Base-by-base conservation (phyloP, 2,329 filamentous ascomycete genomes). In the Juglanconis oblonga region DNA sequence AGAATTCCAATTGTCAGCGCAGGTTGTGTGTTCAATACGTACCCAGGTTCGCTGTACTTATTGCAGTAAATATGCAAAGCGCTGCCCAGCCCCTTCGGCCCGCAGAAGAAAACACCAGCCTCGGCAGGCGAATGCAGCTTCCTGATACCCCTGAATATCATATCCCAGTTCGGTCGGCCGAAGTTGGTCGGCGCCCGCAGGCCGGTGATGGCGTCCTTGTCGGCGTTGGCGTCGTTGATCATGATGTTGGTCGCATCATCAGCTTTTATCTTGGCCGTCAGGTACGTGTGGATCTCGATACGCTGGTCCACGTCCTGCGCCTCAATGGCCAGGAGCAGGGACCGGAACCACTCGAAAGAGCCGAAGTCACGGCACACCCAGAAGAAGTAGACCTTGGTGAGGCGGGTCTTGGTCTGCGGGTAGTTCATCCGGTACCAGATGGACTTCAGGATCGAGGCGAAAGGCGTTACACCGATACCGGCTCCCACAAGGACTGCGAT, bases 381-480 rank as follows among this genome's bases (percentile, higher is more conserved):
- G 83, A 95, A 92, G 79, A 95, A 95, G 79, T 95, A 96, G 31
- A 96, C 90, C 74, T 95, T 96, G 69, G 87, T 83, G 48, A 96
- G 81, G 4, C 90, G 82, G 3, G 90, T 93, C 77, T 89, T 89
- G 74, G 88, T 85, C 72, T 91, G 87, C 3, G 89, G 89, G 75
- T 91, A 93, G 81, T 92, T 94, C 88, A 94, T 92, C 53, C 91
- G 86, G 79, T 95, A 96, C 91, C 91, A 96, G 76, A 96, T 94
- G 56, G 89, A 92, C 80, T 96, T 96, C 70, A 94, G 82, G 67
- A 94, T 93, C 0, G 89, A 92, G 11, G 90, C 90, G 76, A 92
- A 94, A 0, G 90, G 90, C n/a, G 90, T 94, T 11, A 93, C 90
- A 65, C 90, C 90, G 65, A 94, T 94, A 73, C 90, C 90, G 1